phyloP scores from a whole-genome alignment of 2,329 filamentous ascomycete genomes.

The Curvularia verruculosa region DNA sequence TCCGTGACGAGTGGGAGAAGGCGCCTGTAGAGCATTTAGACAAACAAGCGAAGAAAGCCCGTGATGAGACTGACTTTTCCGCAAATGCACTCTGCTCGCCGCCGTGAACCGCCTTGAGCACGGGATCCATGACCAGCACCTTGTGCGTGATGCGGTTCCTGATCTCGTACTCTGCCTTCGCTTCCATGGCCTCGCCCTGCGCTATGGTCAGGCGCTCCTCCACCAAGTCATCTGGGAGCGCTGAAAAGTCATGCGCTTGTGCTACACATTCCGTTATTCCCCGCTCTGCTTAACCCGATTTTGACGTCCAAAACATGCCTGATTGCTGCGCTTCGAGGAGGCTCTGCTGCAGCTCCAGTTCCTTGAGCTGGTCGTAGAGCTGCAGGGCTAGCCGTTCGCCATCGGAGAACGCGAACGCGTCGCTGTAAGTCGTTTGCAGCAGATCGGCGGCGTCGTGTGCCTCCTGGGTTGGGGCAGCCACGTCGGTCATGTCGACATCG shows the following conservation, averaged over 20 bases:
- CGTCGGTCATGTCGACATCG: slow-evolving; percentile 34
- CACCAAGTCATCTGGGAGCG: slow-evolving; percentile 59
- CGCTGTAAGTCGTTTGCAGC: slow-evolving; percentile 52
- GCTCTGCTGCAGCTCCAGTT: slow-evolving; percentile 74
- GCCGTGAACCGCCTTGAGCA: slow-evolving; percentile 77
- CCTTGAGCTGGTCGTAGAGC: slow-evolving; percentile 73
- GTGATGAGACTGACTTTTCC: slow-evolving; percentile 65
- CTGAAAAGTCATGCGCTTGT: slow-evolving; percentile 36
- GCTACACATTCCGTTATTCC: slow-evolving; percentile 31
- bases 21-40: slow-evolving; percentile 57
- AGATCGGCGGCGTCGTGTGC: slow-evolving; percentile 42
- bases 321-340: slow-evolving; percentile 60
- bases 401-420: slow-evolving; percentile 65
- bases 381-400: slow-evolving; percentile 70
- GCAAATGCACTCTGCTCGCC: slow-evolving; percentile 67
- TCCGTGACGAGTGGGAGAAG: slow-evolving; percentile 69
- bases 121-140: slow-evolving; percentile 74
- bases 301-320: slow-evolving; percentile 28
- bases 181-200: slow-evolving; percentile 71
- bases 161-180: slow-evolving; percentile 71
- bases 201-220: slow-evolving; percentile 59
- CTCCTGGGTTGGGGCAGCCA: slow-evolving; percentile 14
- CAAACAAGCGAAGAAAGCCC: not conserved
- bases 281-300: not conserved
- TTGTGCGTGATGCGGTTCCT: slow-evolving; percentile 72